These are phyloP conservation scores for Canna indica DNA, from an alignment of 176 grass and related monocot species.

Conservation along the genomic window DNA sequence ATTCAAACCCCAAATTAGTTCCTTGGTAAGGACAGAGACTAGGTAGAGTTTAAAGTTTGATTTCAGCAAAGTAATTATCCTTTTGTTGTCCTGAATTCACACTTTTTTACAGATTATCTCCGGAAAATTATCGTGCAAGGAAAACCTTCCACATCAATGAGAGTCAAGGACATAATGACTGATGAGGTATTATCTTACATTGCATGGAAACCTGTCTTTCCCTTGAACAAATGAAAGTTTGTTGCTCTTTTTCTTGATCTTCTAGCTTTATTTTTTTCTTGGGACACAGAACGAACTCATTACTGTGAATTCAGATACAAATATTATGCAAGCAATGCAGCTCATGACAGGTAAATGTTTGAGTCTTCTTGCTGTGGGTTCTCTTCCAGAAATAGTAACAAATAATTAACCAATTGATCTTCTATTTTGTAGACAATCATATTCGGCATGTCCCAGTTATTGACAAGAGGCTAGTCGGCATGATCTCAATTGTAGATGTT, in stretches of 20 bases:
- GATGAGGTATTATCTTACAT: slow-evolving; percentile 45
- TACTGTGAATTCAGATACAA: slow-evolving; percentile 55
- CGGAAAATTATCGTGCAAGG: slow-evolving; percentile 62
- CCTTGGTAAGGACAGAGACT: no score
- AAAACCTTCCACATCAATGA: slow-evolving; percentile 44
- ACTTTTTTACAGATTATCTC: slow-evolving; percentile 56
- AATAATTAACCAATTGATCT: not conserved
- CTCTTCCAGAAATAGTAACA: no score
- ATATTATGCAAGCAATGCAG: slow-evolving; percentile 79
- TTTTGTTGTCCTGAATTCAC: not conserved
- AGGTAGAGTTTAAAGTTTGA: not conserved
- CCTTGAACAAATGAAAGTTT: no score
- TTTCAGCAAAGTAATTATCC: not conserved
- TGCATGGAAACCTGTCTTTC: not conserved
- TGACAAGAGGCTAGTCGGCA: slow-evolving; percentile 67
- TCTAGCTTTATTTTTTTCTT: not conserved
- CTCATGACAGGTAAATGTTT: slow-evolving; percentile 58
- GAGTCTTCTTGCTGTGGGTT: not conserved
- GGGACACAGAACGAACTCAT: slow-evolving; percentile 48
- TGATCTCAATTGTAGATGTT: slow-evolving; percentile 73
- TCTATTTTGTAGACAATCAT: slow-evolving; percentile 45
- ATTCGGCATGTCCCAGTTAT: slow-evolving; percentile 82
- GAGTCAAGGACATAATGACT: slow-evolving; percentile 82
- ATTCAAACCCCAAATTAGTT: no score
- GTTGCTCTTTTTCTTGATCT: not conserved